Base-by-base conservation (phyloP, 2,329 filamentous ascomycete genomes). In the Rachicladosporium sp. region DNA sequence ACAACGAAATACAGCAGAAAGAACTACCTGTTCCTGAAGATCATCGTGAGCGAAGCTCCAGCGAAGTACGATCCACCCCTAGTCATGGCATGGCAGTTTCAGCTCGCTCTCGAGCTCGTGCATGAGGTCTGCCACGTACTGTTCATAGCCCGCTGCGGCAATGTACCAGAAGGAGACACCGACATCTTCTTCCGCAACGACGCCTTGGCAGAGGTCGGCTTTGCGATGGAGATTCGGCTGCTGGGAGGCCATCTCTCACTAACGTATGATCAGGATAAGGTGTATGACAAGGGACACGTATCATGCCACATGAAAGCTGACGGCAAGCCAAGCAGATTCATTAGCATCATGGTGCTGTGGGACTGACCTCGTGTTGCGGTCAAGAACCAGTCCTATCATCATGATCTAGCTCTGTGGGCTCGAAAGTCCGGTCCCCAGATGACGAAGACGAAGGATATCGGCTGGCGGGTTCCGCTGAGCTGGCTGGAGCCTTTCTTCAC, bases 61-160 rank as follows among this genome's bases (percentile, higher is more conserved):
- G 19, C 4, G 15, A 11, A 10, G 11, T 19, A 40, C 27, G n/a
- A 10, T n/a, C 33, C 21, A 11, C 38, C 38, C 7, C 29, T 36
- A 1, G 19, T 41, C 9, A 33, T 41, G 2, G 29, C 19, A 10
- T 31, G 13, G 29, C 33, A 35, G 6, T 41, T 41, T 29, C 27
- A n/a, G n/a, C 12, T 41, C 15, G 38, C 38, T 6, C 33, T 41
- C 13, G 33, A 36, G 11, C 29, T 41, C 8, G 33, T 31, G 8
- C 38, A 41, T 29, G 38, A 41, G n/a, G 34, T 29, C 7, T 36
- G 29, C 29, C 38, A 41, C 33, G 38, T 29, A 4, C 38, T 41
- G 8, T 5, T 10, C 3, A 29, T 33, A 33, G 38, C 38, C 1
- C 9, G 6, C 7, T 33, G 36, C 15, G 38, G 38, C 4, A 33